phyloP scores from a whole-genome alignment of 371 early-diverging fungal genomes.

The Rhizomucor pusillus region DNA sequence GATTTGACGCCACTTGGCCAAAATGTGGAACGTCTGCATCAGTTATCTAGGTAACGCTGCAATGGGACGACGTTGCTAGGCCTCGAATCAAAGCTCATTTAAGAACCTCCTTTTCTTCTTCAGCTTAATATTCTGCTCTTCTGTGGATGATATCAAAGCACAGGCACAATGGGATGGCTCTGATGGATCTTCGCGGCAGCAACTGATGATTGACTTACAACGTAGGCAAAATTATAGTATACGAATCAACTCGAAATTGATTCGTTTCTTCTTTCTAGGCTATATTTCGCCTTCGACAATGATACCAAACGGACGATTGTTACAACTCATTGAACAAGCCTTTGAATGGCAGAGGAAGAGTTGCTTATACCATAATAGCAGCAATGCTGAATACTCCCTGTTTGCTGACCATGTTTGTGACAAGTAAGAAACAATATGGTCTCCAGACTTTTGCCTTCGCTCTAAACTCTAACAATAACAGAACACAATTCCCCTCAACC shows the following conservation, averaged over 20 bases:
- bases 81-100: neutral
- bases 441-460: neutral
- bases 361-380: slow-evolving; percentile 84
- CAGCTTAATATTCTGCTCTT: slow-evolving; percentile 66
- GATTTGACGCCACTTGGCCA: slow-evolving; percentile 73
- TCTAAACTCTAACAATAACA: slow-evolving; percentile 4
- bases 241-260: neutral
- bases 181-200: slow-evolving; percentile 66
- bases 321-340: slow-evolving; percentile 81
- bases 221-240: slow-evolving; percentile 27
- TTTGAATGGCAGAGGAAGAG: slow-evolving; percentile 66
- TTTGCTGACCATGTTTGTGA: slow-evolving; percentile 78
- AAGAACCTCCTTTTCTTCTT: neutral
- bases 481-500: slow-evolving; percentile 29
- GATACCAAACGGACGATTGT: slow-evolving; percentile 83
- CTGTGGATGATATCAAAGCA: slow-evolving; percentile 55
- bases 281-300: slow-evolving; percentile 79
- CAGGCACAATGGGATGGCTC: slow-evolving; percentile 82
- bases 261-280: slow-evolving; percentile 28
- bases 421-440: slow-evolving; percentile 42
- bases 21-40: slow-evolving; percentile 59
- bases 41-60: slow-evolving; percentile 24
- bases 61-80: neutral
- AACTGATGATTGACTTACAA: slow-evolving; percentile 66
- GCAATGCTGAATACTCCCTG: slow-evolving; percentile 57